Base-by-base conservation (phyloP, 257 asterid genomes). In the Rauvolfia tetraphylla region DNA sequence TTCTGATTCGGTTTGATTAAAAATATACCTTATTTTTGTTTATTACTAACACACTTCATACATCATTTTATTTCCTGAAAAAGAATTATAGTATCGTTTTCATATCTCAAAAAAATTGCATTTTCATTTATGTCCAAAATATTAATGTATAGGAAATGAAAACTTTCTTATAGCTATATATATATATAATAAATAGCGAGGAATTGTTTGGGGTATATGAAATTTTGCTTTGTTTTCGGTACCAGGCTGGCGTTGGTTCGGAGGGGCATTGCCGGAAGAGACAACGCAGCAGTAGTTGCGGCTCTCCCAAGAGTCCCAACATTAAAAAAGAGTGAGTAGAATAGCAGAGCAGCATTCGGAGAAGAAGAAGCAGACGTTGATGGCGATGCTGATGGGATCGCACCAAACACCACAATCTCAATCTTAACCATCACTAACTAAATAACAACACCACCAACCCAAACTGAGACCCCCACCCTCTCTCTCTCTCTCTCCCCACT, bases 281-380 rank as follows among this genome's bases (percentile, higher is more conserved):
- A 86, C 91, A 83, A 76, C 82, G 86, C 87, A 86, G 89, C 92
- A 71, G 89, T 81, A 81, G 88, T 88, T 89, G 94, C 94, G 88
- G 88, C 89, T 84, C 77, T 79, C 84, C 71, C 82, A 87, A 84
- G 91, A 84, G 83, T 86, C 75, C 49, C 1, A 79, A 44, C 6
- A 65, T 84, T 59, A 46, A 41, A 77, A 13, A 44, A 66, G 81
- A 73, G 79, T 57, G 68, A 33, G 59, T 46, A 46, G 53, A 46
- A 46, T 9, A 13, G 17, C 10, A 38, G 57, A 34, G 25, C 0
- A 51, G 14, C 3, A 23, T 5, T 2, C 54, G 61, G 10, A 23
- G 49, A 5, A 34, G 57, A 34, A 44, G 72, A 25, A 38, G 76
- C 29, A 15, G 81, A 78, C 27, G 73, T 56, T 22, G 72, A 67